A percentile compares a stretch with the other conserved stretches of the same genome.
Conservation (phyloP, 2,329 filamentous ascomycete species). For the Colletotrichum tamarilloi region DNA sequence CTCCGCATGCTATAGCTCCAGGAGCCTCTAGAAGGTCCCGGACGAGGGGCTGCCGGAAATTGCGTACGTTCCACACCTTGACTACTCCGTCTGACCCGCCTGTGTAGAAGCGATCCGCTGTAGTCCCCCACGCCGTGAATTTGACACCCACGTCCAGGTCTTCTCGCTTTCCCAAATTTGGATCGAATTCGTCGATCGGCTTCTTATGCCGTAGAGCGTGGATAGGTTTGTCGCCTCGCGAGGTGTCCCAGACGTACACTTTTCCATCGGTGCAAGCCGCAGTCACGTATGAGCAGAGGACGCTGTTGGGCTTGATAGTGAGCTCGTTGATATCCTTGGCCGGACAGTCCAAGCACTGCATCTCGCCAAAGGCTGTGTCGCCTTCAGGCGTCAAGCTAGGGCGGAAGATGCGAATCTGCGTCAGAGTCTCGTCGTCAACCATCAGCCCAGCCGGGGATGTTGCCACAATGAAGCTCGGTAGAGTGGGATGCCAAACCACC, state of each 20-base stretch:
- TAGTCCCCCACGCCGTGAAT: constrained; percentile 71
- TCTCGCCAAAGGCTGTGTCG: constrained; percentile 53
- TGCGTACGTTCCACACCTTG: constrained; percentile 71
- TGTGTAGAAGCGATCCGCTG: constrained; percentile 69
- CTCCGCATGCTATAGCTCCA: constrained; percentile 67
- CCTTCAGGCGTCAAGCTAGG: constrained; percentile 42
- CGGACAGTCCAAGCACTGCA: constrained; percentile 68
- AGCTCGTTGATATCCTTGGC: constrained; percentile 73
- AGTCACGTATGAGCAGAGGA: constrained; percentile 63
- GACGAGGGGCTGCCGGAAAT: constrained; percentile 55
- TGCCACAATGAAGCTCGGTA: constrained; percentile 65
- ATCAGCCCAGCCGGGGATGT: constrained; percentile 64
- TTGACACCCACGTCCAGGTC: constrained; percentile 71
- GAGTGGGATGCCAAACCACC: constrained; percentile 69
- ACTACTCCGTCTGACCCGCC: constrained; percentile 72
- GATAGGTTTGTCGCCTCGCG: constrained; percentile 64
- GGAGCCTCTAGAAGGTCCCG: constrained; percentile 65
- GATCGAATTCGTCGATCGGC: constrained; percentile 49
- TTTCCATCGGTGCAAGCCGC: constrained; percentile 71
- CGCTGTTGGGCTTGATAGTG: constrained; percentile 66
- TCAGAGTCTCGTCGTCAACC: constrained; percentile 57
- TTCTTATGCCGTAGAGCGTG: constrained; percentile 66
- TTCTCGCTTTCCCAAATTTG: constrained; percentile 55
- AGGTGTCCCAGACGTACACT: constrained; percentile 73
- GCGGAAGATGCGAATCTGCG: constrained; percentile 68